Base-by-base conservation (phyloP, 2,329 filamentous ascomycete genomes). In the Pestalotiopsis sp. region DNA sequence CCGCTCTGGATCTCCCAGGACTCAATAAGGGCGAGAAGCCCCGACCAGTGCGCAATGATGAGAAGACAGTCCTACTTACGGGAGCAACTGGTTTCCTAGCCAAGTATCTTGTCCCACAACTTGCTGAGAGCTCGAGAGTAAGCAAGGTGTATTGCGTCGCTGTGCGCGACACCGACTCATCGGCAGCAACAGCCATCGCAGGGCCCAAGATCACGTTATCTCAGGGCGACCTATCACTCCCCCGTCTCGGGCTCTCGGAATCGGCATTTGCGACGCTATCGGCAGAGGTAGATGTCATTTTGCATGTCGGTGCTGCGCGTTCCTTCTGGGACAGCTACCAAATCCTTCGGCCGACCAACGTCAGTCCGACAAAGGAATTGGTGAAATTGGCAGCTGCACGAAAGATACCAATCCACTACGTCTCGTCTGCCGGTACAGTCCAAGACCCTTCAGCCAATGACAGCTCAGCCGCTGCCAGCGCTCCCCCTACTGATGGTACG, bases 221-320 rank as follows among this genome's bases (percentile, higher is more conserved):
- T 70, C 23, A 65, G 0, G 85, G 84, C 9, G 78, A 83, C 70
- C 77, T 86, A 0, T 69, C 70, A 0, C 58, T 62, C 1, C 75
- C 78, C 0, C 70, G 52, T 4, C 77, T 87, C 2, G 84, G 84
- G 0, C 77, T 87, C 2, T 72, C 72, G 1, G 68, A 79, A 25
- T 63, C 70, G 1, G 75, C 77, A 6, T 73, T 77, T 17, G 17
- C 64, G 2, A 31, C 31, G 1, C 71, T 87, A 2, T 74, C 75
- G n/a, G 31, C 61, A 3, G 60, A 72, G 3, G 79, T 76, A 1
- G 79, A 85, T 70, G 73, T 84, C 4, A 84, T 91, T 64, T 84
- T 92, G 31, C 89, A 86, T 72, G 79, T 77, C 41, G 83, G 81
- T 6, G 82, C 82, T 9, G 77, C 80, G 59, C 73, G 73, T 12